Percentiles rank a stretch among this genome's conserved stretches.
These are phyloP conservation scores for Apiotrichum porosum DNA, from an alignment of 1,284 basidiomycete species.

Conservation along the genomic window DNA sequence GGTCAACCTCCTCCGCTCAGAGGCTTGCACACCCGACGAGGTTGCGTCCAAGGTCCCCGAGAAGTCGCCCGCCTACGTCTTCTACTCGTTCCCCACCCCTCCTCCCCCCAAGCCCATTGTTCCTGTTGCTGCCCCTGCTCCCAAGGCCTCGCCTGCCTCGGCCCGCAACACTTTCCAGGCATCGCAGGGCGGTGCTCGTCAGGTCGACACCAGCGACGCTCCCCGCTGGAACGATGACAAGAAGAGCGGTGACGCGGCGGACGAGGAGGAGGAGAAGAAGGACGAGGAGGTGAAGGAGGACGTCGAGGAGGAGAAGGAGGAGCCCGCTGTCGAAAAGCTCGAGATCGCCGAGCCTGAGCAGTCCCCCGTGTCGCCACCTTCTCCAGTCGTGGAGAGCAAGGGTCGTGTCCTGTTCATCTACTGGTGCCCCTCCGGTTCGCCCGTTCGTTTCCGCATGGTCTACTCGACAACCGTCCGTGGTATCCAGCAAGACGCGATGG, in stretches of 20 bases:
- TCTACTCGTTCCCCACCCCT: constrained; percentile 64
- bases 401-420: constrained; percentile 70
- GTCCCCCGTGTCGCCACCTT: constrained; percentile 2
- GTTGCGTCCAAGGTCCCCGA: constrained; percentile 43
- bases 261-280: constrained; percentile 8
- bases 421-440: constrained; percentile 71
- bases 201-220: constrained; percentile 17
- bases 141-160: constrained; percentile 6
- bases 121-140: constrained; percentile 8
- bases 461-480: constrained; percentile 67
- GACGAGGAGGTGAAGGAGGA: not conserved
- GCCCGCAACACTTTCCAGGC: constrained; percentile 42
- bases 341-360: constrained; percentile 7
- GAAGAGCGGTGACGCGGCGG: not conserved
- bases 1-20: constrained; percentile 34
- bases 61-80: constrained; percentile 55
- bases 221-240: constrained; percentile 13
- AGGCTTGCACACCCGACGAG: constrained; percentile 48
- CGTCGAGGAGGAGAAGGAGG: constrained; percentile 5
- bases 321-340: constrained; percentile 8
- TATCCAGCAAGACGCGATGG: constrained; percentile 58
- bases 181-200: constrained; percentile 33
- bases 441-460: constrained; percentile 77
- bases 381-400: constrained; percentile 19
- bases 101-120: constrained; percentile 20